A percentile compares a stretch with the other conserved stretches of the same genome.
Conservation (phyloP, 1,139 yeast genomes). For the Tardiomyces blankii region DNA sequence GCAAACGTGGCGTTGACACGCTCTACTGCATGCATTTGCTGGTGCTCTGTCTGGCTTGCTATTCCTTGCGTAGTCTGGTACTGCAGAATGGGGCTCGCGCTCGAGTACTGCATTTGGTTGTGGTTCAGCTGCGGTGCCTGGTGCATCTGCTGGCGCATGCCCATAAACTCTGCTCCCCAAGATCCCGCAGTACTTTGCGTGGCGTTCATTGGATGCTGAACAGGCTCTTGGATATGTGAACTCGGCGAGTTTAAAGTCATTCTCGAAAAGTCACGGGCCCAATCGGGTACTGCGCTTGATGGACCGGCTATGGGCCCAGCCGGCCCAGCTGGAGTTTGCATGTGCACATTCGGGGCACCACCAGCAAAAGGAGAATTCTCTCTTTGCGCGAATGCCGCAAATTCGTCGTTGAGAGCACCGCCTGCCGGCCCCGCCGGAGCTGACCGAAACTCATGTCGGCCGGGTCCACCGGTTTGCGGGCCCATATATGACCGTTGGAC, state of each 20-base stretch:
- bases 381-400: not conserved
- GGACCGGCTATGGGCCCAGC: not conserved
- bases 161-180: not conserved
- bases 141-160: too few relatives aligned
- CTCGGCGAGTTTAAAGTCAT: not conserved
- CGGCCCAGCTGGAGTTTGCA: not conserved
- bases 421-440: too few relatives aligned
- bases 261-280: constrained; percentile 10
- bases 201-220: not conserved
- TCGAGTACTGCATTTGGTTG: too few relatives aligned
- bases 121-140: too few relatives aligned
- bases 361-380: not conserved
- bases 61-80: constrained; percentile 7
- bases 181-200: not conserved
- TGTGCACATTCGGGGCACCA: not conserved
- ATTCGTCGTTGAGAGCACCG: not conserved
- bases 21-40: constrained; percentile 13
- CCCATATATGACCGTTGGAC: constrained; percentile 16
- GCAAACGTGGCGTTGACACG: constrained; percentile 15
- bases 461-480: too few relatives aligned
- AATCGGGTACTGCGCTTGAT: constrained; percentile 1
- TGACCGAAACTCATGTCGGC: too few relatives aligned
- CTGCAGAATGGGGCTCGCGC: not conserved
- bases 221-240: not conserved
- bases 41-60: constrained; percentile 16